phyloP scores from a whole-genome alignment of 2,329 filamentous ascomycete genomes.

The Sporothrix humicola region DNA sequence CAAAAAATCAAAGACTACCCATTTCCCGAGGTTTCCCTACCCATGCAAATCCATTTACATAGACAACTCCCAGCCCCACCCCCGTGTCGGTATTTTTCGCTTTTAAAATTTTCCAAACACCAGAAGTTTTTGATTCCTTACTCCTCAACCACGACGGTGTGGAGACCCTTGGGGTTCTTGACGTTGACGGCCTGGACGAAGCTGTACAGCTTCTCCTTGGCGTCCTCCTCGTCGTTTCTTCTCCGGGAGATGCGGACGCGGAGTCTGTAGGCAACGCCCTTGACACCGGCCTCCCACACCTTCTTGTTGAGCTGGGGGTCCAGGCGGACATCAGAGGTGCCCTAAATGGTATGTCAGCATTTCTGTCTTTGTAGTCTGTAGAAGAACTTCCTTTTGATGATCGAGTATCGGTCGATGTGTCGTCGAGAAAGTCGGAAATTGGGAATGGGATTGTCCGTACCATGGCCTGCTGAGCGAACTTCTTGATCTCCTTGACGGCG shows the following conservation, averaged over 20 bases:
- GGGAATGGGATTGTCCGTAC: constrained; percentile 63
- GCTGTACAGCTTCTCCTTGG: constrained; percentile 99
- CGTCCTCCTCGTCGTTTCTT: constrained; percentile 99
- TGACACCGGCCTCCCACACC: constrained; percentile 99
- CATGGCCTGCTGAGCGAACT: constrained; percentile 92
- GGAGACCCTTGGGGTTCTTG: constrained; percentile 98
- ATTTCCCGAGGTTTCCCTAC: constrained; percentile 32
- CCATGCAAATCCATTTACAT: constrained; percentile 31
- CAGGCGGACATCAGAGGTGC: constrained; percentile 94
- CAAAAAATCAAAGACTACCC: constrained; percentile 33
- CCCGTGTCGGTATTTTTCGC: constrained; percentile 24
- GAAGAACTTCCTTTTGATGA: not conserved
- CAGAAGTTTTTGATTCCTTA: constrained; percentile 62
- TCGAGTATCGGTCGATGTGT: not conserved
- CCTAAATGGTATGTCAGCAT: constrained; percentile 58
- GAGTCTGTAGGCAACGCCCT: constrained; percentile 97
- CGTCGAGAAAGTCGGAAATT: constrained; percentile 17
- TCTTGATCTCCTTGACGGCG: constrained; percentile 99
- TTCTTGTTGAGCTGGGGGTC: constrained; percentile 99
- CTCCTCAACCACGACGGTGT: constrained; percentile 85
- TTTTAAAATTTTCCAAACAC: constrained; percentile 7
- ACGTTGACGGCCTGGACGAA: constrained; percentile 99
- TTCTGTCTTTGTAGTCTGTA: not conserved
- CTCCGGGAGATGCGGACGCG: constrained; percentile 98
- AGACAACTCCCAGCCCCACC: constrained; percentile 9